A percentile compares a stretch with the other conserved stretches of the same genome.
Evolutionary conservation across 169 alveolate species (phyloP).

Genomic region (Eimeria necatrix): DNA sequence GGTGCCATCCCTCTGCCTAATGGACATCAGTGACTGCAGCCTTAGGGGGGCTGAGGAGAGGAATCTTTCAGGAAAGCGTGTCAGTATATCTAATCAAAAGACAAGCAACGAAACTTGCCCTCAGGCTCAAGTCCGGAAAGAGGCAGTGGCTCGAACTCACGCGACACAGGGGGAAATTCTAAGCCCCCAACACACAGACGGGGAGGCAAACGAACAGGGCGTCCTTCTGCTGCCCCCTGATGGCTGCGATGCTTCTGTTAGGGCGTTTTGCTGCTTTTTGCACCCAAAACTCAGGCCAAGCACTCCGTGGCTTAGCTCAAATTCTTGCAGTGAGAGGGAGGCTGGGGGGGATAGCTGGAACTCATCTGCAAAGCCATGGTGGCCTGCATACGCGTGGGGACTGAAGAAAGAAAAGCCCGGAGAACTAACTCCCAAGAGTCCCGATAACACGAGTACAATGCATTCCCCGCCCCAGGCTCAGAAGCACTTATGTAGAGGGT

Average conservation of each 20-base stretch:
- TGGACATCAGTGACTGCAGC: not conserved
- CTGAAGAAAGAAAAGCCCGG: not conserved
- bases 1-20: slow-evolving; percentile 3
- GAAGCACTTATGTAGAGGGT: not conserved
- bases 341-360: not conserved
- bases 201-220: not conserved
- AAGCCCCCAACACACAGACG: not conserved
- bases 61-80: not conserved
- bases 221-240: slow-evolving; percentile 48
- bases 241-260: slow-evolving; percentile 2
- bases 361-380: not conserved
- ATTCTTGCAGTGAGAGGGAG: too few species aligned
- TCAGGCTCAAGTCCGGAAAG: not conserved
- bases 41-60: not conserved
- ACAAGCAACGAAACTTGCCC: not conserved
- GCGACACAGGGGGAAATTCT: not conserved
- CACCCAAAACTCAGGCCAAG: not conserved
- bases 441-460: too few species aligned
- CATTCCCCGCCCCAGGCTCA: too few species aligned
- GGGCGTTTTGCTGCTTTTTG: slow-evolving; percentile 42
- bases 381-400: not conserved
- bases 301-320: slow-evolving; percentile 25
- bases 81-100: not conserved
- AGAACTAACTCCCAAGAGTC: too few species aligned
- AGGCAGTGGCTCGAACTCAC: not conserved